Evolutionary conservation across 148 eudicot species (phyloP), one percentile per base, ranked within the genome.

Genomic region (Cornus controversa): DNA sequence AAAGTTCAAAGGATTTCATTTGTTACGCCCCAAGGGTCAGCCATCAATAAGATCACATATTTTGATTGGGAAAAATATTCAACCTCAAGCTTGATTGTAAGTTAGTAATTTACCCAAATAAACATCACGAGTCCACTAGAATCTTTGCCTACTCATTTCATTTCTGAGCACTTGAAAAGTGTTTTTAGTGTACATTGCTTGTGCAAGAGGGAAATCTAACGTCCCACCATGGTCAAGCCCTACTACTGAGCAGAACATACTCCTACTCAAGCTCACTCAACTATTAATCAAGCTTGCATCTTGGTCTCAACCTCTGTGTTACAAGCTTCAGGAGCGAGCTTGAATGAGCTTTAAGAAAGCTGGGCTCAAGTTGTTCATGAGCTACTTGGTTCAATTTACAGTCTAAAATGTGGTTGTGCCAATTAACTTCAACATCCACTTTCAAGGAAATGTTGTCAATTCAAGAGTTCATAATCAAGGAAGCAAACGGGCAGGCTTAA

Each of bases 301-400:
- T 13, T n/a, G 62, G 47, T 27, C 76, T 23, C 10, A 10, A 73
- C 28, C 70, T 16, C 42, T 37, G 36, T 24, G 31, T 22, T 16
- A 13, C 42, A 28, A 29, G 24, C 40, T 67, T 67, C 23, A 67
- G 16, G 70, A 13, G 58, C 10, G 42, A 34, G 76, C 67, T 73
- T 31, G 70, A 13, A 73, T 31, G 65, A 34, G 76, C 67, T 73
- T 72, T 60, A 42, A 73, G 28, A 47, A 31, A 73, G 22, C 47
- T 40, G 58, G 76, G 67, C 23, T 73, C 24, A 22, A 27, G 26
- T 25, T 53, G 36, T 57, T 73, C 18, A 31, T 20, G 2, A 29
- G 67, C 29, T 60, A 58, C 16, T 24, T 10, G 34, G 25, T 22
- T 2, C 20, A 28, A 7, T 63, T 62, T 71, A 63, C 45, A 6